Percentiles rank a stretch among this genome's conserved stretches.
Evolutionary conservation across 495 filamentous ascomycete species (phyloP).

Genomic region (Penicillium turbatum): DNA sequence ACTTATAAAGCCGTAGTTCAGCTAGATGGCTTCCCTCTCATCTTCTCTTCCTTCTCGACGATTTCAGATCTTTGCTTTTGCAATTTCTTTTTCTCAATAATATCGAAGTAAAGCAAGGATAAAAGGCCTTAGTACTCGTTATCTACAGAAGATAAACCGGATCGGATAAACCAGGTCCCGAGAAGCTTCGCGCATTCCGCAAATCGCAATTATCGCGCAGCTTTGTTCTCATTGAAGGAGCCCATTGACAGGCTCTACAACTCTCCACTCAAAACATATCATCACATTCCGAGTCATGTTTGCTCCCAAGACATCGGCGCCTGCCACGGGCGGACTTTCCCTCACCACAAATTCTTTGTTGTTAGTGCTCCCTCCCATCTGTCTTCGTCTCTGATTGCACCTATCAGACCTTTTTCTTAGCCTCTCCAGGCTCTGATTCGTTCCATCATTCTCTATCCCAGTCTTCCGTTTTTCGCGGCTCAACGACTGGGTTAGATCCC

Average conservation of each 20-base stretch:
- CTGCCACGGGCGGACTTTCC: conserved; percentile 53
- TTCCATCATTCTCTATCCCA: background rate
- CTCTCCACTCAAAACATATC: conserved; percentile 6
- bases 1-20: no score
- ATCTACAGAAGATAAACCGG: background rate
- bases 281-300: conserved; percentile 32
- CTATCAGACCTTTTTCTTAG: conserved; percentile 2
- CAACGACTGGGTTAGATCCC: background rate
- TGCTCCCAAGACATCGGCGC: conserved; percentile 58
- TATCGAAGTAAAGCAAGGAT: no score
- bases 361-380: conserved; percentile 41
- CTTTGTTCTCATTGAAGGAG: background rate
- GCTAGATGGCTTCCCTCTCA: no score
- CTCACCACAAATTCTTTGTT: conserved; percentile 78
- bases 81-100: no score
- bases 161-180: conserved; percentile 18
- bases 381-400: background rate
- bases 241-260: background rate
- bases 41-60: no score
- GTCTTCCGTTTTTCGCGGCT: background rate
- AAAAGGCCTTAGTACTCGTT: background rate
- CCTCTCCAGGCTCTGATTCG: conserved; percentile 9
- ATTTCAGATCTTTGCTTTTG: no score
- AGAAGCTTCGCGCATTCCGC: conserved; percentile 11
- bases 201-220: conserved; percentile 23